phyloP scores from a whole-genome alignment of 495 filamentous ascomycete genomes.

The Podospora pseudopauciseta region DNA sequence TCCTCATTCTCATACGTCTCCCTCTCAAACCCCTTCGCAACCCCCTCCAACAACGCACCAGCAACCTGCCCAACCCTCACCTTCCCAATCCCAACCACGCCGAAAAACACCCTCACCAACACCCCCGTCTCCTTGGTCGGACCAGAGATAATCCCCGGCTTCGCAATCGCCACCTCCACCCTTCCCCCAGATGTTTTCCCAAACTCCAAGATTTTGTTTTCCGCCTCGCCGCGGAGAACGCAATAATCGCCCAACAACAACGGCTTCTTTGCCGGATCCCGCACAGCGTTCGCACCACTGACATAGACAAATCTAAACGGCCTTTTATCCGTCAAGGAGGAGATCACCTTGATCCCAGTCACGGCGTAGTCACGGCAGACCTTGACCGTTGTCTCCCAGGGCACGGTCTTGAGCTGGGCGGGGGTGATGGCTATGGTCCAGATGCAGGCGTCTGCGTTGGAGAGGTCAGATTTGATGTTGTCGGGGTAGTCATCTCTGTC shows the following conservation, averaged over 20 bases:
- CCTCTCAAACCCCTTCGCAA: constrained; percentile 44
- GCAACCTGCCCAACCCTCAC: constrained; percentile 39
- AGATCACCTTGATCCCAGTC: constrained; percentile 39
- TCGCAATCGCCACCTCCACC: constrained; percentile 40
- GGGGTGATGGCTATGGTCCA: constrained; percentile 51
- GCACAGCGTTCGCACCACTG: constrained; percentile 37
- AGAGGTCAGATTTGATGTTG: constrained; percentile 37
- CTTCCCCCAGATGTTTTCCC: constrained; percentile 25
- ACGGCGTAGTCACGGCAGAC: constrained; percentile 45
- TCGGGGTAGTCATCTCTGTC: constrained; percentile 38
- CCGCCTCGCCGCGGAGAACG: constrained; percentile 45
- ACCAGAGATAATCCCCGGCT: constrained; percentile 40
- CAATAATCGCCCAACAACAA: constrained; percentile 36
- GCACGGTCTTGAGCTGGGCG: constrained; percentile 27
- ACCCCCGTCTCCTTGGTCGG: constrained; percentile 14
- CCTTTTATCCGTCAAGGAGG: constrained; percentile 14
- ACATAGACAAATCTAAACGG: constrained; percentile 48
- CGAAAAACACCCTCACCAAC: neutral
- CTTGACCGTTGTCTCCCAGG: constrained; percentile 37
- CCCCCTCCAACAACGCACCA: constrained; percentile 44
- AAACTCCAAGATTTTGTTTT: constrained; percentile 41
- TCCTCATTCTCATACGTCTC: constrained; percentile 47
- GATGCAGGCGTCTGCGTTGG: constrained; percentile 51
- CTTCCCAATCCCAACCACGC: constrained; percentile 31
- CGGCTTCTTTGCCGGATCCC: constrained; percentile 40